phyloP scores from a whole-genome alignment of 2,329 filamentous ascomycete species.

The Diaporthe sp. region DNA sequence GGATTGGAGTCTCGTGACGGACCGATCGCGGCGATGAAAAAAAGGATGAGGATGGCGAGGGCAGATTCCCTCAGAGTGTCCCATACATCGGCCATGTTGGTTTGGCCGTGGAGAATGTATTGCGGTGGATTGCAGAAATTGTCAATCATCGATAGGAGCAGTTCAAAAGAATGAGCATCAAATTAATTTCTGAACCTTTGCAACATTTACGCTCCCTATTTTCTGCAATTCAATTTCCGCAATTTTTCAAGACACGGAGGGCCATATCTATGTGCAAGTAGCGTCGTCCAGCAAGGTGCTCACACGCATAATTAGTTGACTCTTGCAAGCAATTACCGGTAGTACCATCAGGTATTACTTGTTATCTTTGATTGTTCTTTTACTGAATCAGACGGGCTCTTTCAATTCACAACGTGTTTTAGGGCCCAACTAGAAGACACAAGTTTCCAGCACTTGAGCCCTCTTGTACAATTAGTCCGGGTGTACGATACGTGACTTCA shows the following conservation, averaged over 20 bases:
- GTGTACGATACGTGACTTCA: too few species aligned
- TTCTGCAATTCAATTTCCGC: not conserved
- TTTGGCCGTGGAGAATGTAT: not conserved
- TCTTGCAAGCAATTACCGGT: not conserved
- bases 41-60: not conserved
- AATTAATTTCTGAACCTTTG: not conserved
- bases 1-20: not conserved
- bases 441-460: not conserved
- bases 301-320: not conserved
- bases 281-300: not conserved
- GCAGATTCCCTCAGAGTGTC: not conserved
- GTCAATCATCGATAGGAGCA: not conserved
- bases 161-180: not conserved
- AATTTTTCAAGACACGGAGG: not conserved
- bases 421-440: not conserved
- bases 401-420: not conserved
- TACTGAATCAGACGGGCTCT: not conserved
- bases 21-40: not conserved
- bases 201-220: not conserved
- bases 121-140: not conserved
- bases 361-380: not conserved
- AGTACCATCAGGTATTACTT: not conserved
- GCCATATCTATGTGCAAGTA: too few species aligned
- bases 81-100: not conserved
- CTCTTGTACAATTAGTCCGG: too few species aligned